These are phyloP conservation scores for Setaria italica DNA, from an alignment of 202 grass and related monocot species.

Conservation along the genomic window DNA sequence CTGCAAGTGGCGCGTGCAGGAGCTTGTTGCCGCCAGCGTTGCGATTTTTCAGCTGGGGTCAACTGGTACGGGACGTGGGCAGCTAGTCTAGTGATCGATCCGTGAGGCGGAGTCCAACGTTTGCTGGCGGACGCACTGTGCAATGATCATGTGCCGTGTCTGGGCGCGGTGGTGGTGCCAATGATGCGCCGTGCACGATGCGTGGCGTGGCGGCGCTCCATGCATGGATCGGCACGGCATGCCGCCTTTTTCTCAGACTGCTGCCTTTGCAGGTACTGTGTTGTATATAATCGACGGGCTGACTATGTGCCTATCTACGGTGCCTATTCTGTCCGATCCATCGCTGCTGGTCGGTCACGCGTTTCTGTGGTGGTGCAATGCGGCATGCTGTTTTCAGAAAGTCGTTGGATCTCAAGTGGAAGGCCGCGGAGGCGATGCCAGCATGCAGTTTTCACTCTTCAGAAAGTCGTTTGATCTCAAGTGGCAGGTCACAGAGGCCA, in stretches of 20 bases:
- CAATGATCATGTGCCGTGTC: conserved; percentile 29
- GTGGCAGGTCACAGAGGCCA: background rate
- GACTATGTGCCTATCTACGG: no score
- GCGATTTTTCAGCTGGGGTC: conserved; percentile 26
- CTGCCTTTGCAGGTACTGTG: no score
- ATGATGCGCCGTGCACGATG: background rate
- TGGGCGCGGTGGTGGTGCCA: conserved; percentile 30
- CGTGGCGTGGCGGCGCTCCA: background rate
- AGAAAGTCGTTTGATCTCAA: conserved; percentile 25
- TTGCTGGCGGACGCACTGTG: conserved; percentile 7
- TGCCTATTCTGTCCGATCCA: no score
- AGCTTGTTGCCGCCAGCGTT: background rate
- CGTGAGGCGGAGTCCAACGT: conserved; percentile 8
- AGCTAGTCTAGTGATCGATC: background rate
- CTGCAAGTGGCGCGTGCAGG: background rate
- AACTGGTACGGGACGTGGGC: background rate
- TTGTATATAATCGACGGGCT: no score
- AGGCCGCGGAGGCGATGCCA: no score
- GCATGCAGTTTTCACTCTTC: background rate
- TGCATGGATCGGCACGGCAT: background rate
- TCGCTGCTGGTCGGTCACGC: no score
- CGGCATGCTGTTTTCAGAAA: no score
- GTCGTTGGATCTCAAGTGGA: no score
- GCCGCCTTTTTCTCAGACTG: no score
- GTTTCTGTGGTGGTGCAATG: no score